Conservation (phyloP, 345 rosid species). For the Nephelium lappaceum region DNA sequence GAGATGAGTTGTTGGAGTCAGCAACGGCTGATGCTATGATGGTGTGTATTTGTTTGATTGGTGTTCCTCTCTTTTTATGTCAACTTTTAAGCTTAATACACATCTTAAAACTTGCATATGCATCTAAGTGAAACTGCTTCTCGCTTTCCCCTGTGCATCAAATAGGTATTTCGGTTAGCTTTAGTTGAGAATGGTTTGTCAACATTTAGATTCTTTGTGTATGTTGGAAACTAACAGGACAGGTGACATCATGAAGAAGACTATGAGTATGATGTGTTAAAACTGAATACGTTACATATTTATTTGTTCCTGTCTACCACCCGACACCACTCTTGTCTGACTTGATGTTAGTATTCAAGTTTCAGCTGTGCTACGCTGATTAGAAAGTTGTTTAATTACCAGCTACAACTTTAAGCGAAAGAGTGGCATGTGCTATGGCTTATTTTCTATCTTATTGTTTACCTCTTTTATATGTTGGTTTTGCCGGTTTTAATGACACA, state of each 20-base stretch:
- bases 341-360: no score
- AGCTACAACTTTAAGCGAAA: background rate
- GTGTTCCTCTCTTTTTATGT: background rate
- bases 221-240: background rate
- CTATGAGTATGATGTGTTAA: background rate
- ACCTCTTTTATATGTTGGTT: no score
- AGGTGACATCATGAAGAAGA: background rate
- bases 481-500: no score
- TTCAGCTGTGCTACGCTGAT: no score
- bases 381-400: no score
- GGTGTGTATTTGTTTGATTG: conserved; percentile 29
- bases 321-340: background rate
- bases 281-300: background rate
- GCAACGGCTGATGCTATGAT: conserved; percentile 40
- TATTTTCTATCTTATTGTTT: no score
- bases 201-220: background rate
- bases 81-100: background rate
- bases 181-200: background rate
- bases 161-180: background rate
- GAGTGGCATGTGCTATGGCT: background rate
- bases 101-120: background rate
- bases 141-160: background rate
- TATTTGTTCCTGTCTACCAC: background rate
- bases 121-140: background rate
- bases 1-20: conserved; percentile 48